These are phyloP conservation scores for Mitragyna speciosa DNA, from an alignment of 257 asterid species.

Conservation along the genomic window DNA sequence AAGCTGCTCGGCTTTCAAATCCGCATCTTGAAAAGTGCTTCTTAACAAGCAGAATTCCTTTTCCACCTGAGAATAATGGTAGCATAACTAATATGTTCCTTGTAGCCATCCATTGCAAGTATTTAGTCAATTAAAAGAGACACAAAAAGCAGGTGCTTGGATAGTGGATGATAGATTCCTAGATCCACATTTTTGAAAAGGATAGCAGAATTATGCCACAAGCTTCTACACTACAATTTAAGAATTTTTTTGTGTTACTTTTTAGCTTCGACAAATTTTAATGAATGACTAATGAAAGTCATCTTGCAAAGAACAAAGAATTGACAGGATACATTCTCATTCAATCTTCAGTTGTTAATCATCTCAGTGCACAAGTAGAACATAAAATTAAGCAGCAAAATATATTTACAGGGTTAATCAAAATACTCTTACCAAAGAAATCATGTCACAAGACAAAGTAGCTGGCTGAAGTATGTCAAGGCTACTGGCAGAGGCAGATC, in stretches of 20 bases:
- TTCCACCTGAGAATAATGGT: slow-evolving; percentile 48
- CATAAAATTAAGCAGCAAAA: neutral
- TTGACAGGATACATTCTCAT: neutral
- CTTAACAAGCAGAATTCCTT: slow-evolving; percentile 55
- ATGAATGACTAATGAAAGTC: neutral
- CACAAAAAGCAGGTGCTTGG: neutral
- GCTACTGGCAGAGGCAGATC: slow-evolving; percentile 37
- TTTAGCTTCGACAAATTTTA: neutral
- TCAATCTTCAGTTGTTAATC: neutral
- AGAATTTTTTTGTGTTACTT: neutral
- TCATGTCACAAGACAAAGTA: slow-evolving; percentile 44
- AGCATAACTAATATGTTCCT: neutral
- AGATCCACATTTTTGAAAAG: neutral
- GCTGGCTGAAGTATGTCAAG: slow-evolving; percentile 78
- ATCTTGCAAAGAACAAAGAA: neutral
- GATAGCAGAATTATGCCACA: neutral
- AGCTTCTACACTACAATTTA: no score
- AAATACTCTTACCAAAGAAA: slow-evolving; percentile 46
- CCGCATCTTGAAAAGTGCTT: slow-evolving; percentile 50
- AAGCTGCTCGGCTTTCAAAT: slow-evolving; percentile 43
- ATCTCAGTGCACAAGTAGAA: neutral
- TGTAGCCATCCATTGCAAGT: neutral
- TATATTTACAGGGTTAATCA: neutral
- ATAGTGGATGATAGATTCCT: neutral
- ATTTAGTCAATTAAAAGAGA: neutral